Evolutionary conservation across 495 filamentous ascomycete species (phyloP), one percentile per base, ranked within the genome.

Genomic region (Aspergillus diversus): DNA sequence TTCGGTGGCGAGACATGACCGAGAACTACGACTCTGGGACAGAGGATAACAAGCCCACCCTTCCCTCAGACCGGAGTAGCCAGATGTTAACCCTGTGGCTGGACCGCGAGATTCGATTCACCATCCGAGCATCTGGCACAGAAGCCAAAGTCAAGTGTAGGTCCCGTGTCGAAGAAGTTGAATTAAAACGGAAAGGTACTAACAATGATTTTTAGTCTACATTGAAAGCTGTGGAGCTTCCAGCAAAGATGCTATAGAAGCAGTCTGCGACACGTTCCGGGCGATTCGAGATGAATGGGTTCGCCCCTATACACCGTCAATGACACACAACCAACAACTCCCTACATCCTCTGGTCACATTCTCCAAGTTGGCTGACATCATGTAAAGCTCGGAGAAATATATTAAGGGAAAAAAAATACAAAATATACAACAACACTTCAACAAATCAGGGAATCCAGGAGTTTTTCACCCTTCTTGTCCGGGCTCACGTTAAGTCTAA

Each of bases 1-100:
- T 79, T 21, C 71, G 84, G 51, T 92, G 89, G 89, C 81, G 89
- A 59, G 89, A 92, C 68, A 73, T 92, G 67, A 92, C 89, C 0
- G 69, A 80, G 17, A 86, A 86, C 3, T 88, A 83, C 68, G 89
- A 91, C 71, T 88, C 86, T 5, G 75, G 74, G 39, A 82, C 83
- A 13, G 33, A 71, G 7, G 81, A 86, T 65, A 73, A 83, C 37
- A 75, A 73, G 39, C 89, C 89, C 1, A 77, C 77, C 43, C 70
- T 91, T 59, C 89, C 88, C 2, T 76, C 83, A n/a, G 84, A 85
- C 57, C 74, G 76, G 39, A 79, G 72, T 16, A 85, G 82, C 47
- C 85, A 91, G 67, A 92, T 92, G 89, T 81, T 92, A 59, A 91
- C 89, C n/a, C 80, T 85, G 59, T 87, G 87, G 77, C 68, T 92